Conservation (phyloP, 352 stramenopile species). For the Phytophthora fragariaefolia region DNA sequence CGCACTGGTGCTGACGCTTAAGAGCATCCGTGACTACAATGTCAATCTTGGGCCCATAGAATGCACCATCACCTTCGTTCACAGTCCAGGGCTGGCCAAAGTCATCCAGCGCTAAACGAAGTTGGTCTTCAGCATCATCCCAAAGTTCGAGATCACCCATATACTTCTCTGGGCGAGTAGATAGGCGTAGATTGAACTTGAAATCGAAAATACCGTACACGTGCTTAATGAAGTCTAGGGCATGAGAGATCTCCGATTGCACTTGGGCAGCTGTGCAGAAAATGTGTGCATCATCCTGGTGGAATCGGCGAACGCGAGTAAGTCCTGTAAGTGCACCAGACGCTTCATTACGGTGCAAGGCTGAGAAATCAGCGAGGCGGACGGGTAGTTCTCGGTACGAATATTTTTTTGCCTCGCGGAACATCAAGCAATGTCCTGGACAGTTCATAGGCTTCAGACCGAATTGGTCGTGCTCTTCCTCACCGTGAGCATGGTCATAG, state of each 20-base stretch:
- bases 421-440: constrained; percentile 97
- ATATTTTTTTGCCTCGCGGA: constrained; percentile 93
- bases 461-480: constrained; percentile 88
- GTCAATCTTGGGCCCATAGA: constrained; percentile 99
- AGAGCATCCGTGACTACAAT: constrained; percentile 98
- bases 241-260: constrained; percentile 95
- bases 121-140: constrained; percentile 90
- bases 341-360: constrained; percentile 95
- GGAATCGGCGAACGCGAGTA: constrained; percentile 97
- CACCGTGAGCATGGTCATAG: constrained; percentile 25
- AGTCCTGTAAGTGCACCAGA: constrained; percentile 96
- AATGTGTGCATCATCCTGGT: constrained; percentile 98
- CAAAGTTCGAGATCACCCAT: constrained; percentile 95
- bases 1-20: constrained; percentile 96
- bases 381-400: constrained; percentile 97
- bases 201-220: constrained; percentile 97
- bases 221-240: constrained; percentile 94
- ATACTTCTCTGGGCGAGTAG: constrained; percentile 94
- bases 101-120: constrained; percentile 66
- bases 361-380: constrained; percentile 95
- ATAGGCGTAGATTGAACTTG: constrained; percentile 93
- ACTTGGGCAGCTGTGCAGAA: constrained; percentile 97
- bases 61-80: constrained; percentile 96
- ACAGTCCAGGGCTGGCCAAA: constrained; percentile 83
- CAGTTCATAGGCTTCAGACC: constrained; percentile 99